Base-by-base conservation (phyloP, 2,329 filamentous ascomycete species). In the Pseudogymnoascus verrucosus region DNA sequence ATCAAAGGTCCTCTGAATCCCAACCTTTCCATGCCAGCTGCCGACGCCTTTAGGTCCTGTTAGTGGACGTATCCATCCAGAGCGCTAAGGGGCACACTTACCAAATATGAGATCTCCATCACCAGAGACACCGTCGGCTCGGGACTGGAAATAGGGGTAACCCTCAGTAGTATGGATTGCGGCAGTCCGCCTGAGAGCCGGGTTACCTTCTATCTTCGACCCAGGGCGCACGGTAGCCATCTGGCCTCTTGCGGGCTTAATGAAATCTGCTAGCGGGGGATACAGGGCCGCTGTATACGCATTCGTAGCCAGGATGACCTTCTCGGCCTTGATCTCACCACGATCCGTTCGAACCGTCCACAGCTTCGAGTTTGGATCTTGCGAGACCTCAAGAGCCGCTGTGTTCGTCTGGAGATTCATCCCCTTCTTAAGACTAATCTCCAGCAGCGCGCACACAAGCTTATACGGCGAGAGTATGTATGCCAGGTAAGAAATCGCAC, bases 281-380 rank as follows among this genome's bases (percentile, higher is more conserved):
- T 78, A 74, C 2, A 84, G 68, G 4, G 72, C 73, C 1, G 78
- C 78, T 5, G 81, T 80, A 70, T 83, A 84, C 12, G 75, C 82
- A 67, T 84, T 84, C 12, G 81, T 84, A 8, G 81, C 81, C 36
- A 84, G 70, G 5, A 84, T 75, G 10, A 84, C 77, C 40, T 75
- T 75, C 12, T 69, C 70, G 0, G 80, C 77, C 6, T 28, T 65
- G 7, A 84, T 75, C 0, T 62, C 66, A 1, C 82, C 82, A 4
- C 78, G 74, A 1, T 71, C 63, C 1, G 81, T 84, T 36, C 73
- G 62, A 1, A 83, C 72, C 5, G 63, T 63, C 77, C 78, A 82
- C 68, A 80, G 82, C 0, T 67, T 19, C 67, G 19, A 36, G 10
- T 69, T 71, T 0, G 61, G 65, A 0, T 63, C 37, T 8, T 68